Conservation (phyloP, 2,329 filamentous ascomycete genomes). For the Magnaporthiopsis rhizophila region DNA sequence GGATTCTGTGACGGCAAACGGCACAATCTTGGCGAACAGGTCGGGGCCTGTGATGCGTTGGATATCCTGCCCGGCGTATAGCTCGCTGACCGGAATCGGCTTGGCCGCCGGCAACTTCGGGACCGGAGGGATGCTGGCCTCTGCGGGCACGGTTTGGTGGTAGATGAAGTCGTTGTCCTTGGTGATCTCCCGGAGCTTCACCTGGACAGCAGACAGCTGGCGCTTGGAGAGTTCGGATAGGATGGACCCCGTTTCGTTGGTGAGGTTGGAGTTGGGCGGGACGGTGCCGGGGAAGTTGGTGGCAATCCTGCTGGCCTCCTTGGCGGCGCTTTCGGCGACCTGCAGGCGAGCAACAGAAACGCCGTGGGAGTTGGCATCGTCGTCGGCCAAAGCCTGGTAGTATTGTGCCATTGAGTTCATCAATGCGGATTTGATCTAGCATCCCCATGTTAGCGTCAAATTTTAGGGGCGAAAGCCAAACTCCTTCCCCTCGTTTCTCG, state of each 20-base stretch:
- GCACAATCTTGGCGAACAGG: conserved; percentile 93
- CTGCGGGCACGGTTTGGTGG: conserved; percentile 81
- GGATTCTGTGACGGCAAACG: conserved; percentile 90
- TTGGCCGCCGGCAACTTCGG: conserved; percentile 92
- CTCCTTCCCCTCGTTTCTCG: background rate
- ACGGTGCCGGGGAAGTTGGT: conserved; percentile 73
- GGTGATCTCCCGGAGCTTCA: conserved; percentile 64
- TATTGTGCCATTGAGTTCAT: conserved; percentile 85
- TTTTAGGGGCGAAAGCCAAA: background rate
- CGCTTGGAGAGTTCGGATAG: conserved; percentile 78
- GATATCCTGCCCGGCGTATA: conserved; percentile 96
- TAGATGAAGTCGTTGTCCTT: conserved; percentile 99
- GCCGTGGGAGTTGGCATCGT: conserved; percentile 81
- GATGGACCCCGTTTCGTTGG: conserved; percentile 65
- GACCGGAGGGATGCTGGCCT: conserved; percentile 73
- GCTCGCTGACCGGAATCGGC: conserved; percentile 90
- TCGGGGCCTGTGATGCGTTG: conserved; percentile 95
- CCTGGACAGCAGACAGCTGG: conserved; percentile 71
- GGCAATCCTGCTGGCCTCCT: conserved; percentile 69
- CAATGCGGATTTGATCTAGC: conserved; percentile 64
- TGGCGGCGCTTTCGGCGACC: conserved; percentile 68
- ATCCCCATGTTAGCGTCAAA: conserved; percentile 13
- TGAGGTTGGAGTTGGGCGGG: conserved; percentile 74
- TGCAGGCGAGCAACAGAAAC: conserved; percentile 76
- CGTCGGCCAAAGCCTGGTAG: conserved; percentile 85